Base-by-base conservation (phyloP, 2,329 filamentous ascomycete genomes). In the Neodidymelliopsis sp. region DNA sequence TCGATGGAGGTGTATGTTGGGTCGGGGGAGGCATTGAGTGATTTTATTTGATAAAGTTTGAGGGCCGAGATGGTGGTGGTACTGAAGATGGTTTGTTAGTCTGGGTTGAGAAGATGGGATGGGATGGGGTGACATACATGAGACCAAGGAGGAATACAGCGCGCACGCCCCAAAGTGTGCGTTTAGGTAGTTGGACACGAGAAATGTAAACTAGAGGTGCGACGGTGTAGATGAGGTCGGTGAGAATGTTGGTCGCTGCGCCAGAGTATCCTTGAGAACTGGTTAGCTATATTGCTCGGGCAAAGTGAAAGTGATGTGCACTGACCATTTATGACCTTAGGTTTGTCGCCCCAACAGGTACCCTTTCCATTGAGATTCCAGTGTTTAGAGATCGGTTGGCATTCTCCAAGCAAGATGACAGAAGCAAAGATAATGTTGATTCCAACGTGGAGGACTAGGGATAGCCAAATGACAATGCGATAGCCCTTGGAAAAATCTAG, bases 71-170 rank as follows among this genome's bases (percentile, higher is more conserved):
- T 64, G 1, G 56, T 57, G 2, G 62, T 66, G 18, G 62, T 64
- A 15, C 63, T 66, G 19, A n/a, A 20, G 2, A 20, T 1, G 6
- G 2, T n/a, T n/a, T 19, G 23, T 60, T 22, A 58, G 46, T 6
- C 13, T 22, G 4, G 18, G 4, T 11, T 15, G 7, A 6, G 10
- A 10, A 1, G 4, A 18, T 6, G n/a, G 8, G 11, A 15, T 10
- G 6, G 4, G n/a, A 4, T 6, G 5, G 10, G 20, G 4, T 6
- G 4, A 40, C 62, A 43, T 56, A 66, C 63, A 59, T 55, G 7
- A 66, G 57, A n/a, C 60, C 62, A 1, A 63, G 54, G 2, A 66
- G 40, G 24, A 66, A 66, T 13, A 66, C 63, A 11, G 57, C 56
- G 9, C 62, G 60, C 5, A 66, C 63, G 27, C 63, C 63, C 62